A percentile compares a stretch with the other conserved stretches of the same genome.
Conservation (phyloP, 2,329 filamentous ascomycete genomes). For the Diaporthe citri region DNA sequence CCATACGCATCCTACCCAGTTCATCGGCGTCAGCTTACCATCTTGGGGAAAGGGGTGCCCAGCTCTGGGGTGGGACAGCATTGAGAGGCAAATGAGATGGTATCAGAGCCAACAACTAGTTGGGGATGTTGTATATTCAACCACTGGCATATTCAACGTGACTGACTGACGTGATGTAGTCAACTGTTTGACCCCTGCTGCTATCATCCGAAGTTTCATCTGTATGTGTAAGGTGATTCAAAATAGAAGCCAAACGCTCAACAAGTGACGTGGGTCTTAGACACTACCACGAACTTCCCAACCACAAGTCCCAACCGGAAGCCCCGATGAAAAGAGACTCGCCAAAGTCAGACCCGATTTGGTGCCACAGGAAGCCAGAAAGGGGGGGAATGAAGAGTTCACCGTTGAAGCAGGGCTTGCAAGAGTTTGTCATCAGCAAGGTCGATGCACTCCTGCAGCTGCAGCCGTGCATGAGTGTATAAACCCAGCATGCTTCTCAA, state of each 20-base stretch:
- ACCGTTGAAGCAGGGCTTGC: not conserved
- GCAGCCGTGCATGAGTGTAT: not conserved
- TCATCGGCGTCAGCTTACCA: conserved; percentile 17
- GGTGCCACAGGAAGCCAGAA: not conserved
- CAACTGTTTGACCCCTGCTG: not conserved
- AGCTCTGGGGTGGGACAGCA: conserved; percentile 19
- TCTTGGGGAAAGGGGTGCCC: not conserved
- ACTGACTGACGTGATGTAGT: not conserved
- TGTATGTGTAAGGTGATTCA: too few relatives aligned
- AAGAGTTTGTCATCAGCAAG: not conserved
- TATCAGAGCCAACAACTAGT: not conserved
- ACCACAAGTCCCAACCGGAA: not conserved
- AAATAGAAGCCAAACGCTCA: not conserved
- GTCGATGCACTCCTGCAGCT: not conserved
- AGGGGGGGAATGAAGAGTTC: not conserved
- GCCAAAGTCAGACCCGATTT: too few relatives aligned
- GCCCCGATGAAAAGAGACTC: not conserved
- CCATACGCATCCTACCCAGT: not conserved
- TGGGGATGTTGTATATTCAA: not conserved
- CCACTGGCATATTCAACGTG: not conserved
- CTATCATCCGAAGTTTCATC: not conserved
- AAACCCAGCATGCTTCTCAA: not conserved
- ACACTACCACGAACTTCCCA: not conserved
- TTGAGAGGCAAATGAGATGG: not conserved
- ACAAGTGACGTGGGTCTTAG: not conserved